Evolutionary conservation across 768 basidiomycete genomes (phyloP), one percentile per base, ranked within the genome.

Genomic region (Russula lepida): DNA sequence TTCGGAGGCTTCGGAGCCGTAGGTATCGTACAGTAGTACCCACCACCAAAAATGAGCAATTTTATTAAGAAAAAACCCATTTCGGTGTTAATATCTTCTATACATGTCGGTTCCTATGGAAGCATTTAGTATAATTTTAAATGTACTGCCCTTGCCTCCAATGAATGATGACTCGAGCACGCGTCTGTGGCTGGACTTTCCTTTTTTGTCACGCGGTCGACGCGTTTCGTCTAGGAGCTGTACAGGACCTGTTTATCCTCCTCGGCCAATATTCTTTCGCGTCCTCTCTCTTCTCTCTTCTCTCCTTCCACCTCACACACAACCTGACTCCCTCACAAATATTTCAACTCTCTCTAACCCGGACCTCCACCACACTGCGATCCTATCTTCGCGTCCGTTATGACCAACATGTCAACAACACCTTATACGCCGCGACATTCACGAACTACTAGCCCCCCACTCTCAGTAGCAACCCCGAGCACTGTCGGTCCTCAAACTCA

Each of bases 361-460:
- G 4, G 4, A 0, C 27, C 3, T 17, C 28, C 21, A n/a, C 13
- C 35, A 15, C n/a, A 33, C 25, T 8, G 6, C 17, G 41, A 25
- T 19, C 50, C 39, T 35, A 49, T 46, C 5, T 11, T 21, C 30
- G 13, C 48, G 25, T 46, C 51, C 11, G 32, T 17, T 8, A 58
- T 55, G 55, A 54, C 56, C 41, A 63, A 32, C 37, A 62, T 57
- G 56, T 61, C 64, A 19, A 44, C 65, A 19, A 54, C 39, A 12
- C 47, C 67, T 6, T 60, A 61, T 50, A 52, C 62, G 13, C 35
- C 67, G 27, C 69, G 71, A 50, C 69, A 65, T 39, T 64, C 68
- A 4, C 64, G 64, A 39, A 63, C 68, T 2, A 27, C 51, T 11
- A 75, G 74, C 55, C 74, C 74, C 13, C 69, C 73, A 28, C 64